A percentile compares a stretch with the other conserved stretches of the same genome.
phyloP scores from a whole-genome alignment of 192 early-diverging fungal species.

The Coemansia sp. region DNA sequence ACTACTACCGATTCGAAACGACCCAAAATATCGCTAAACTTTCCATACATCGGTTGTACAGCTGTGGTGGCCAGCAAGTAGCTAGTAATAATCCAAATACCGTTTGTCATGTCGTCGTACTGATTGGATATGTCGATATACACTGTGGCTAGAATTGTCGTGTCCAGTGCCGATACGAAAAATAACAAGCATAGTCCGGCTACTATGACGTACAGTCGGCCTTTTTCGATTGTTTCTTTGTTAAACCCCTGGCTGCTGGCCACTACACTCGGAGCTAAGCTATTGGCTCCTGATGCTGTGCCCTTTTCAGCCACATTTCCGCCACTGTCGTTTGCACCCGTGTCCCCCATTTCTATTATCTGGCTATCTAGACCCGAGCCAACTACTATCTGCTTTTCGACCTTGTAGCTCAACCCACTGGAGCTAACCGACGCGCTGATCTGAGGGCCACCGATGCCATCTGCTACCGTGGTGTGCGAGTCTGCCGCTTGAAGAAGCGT shows the following conservation, averaged over 20 bases:
- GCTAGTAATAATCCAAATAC: slow-evolving; percentile 80
- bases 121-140: slow-evolving; percentile 64
- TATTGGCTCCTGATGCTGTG: not conserved
- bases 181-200: slow-evolving; percentile 47
- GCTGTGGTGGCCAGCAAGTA: slow-evolving; percentile 74
- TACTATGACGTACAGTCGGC: slow-evolving; percentile 21
- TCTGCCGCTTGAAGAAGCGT: not conserved
- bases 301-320: not conserved
- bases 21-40: slow-evolving; percentile 84
- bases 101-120: slow-evolving; percentile 62
- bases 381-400: not conserved
- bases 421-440: not conserved
- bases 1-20: slow-evolving; percentile 60
- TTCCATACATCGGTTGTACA: slow-evolving; percentile 79
- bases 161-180: slow-evolving; percentile 71
- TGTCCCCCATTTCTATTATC: slow-evolving; percentile 1
- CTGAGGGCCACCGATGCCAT: not conserved
- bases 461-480: not conserved
- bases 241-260: slow-evolving; percentile 24
- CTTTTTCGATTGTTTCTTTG: slow-evolving; percentile 26
- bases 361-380: slow-evolving; percentile 2
- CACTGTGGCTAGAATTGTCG: slow-evolving; percentile 76
- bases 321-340: not conserved
- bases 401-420: not conserved
- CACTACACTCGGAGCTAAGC: slow-evolving; percentile 14